phyloP scores from a whole-genome alignment of 2,329 filamentous ascomycete species.

The Clarireedia sp. region DNA sequence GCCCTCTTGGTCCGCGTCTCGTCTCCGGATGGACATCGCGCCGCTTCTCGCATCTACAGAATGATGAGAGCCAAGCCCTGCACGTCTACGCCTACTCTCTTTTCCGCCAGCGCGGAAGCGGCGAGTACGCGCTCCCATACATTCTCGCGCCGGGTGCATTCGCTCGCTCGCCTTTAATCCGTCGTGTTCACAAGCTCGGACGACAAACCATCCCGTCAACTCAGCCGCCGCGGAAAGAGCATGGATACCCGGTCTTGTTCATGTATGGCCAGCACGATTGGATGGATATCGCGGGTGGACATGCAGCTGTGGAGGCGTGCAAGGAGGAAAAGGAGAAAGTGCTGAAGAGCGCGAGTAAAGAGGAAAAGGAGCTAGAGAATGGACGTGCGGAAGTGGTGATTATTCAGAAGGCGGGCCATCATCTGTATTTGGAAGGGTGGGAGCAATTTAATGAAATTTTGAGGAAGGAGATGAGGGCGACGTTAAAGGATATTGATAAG shows the following conservation, averaged over 20 bases:
- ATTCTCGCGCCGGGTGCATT: slow-evolving; percentile 90
- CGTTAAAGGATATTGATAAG: slow-evolving; percentile 19
- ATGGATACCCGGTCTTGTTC: slow-evolving; percentile 74
- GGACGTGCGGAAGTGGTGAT: slow-evolving; percentile 77
- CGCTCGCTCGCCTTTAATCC: slow-evolving; percentile 78
- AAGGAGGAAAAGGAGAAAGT: slow-evolving; percentile 55
- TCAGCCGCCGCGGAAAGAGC: slow-evolving; percentile 30
- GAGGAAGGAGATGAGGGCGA: slow-evolving; percentile 56
- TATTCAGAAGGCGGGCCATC: slow-evolving; percentile 63
- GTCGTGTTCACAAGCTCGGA: slow-evolving; percentile 78
- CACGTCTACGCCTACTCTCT: slow-evolving; percentile 93
- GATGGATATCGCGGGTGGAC: slow-evolving; percentile 91
- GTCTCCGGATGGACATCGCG: slow-evolving; percentile 93
- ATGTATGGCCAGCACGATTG: slow-evolving; percentile 98
- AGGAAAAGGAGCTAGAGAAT: slow-evolving; percentile 65
- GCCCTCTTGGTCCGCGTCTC: slow-evolving; percentile 81
- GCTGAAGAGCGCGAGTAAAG: slow-evolving; percentile 53
- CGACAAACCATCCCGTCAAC: slow-evolving; percentile 46
- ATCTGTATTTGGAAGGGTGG: slow-evolving; percentile 63
- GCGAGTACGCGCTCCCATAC: slow-evolving; percentile 89
- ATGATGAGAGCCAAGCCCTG: slow-evolving; percentile 70
- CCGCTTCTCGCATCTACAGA: slow-evolving; percentile 81
- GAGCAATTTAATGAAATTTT: slow-evolving; percentile 63
- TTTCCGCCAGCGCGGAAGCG: slow-evolving; percentile 84
- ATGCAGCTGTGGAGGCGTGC: slow-evolving; percentile 71